Conservation (phyloP, 805 yeast species). For the Yarrowia divulgata region DNA sequence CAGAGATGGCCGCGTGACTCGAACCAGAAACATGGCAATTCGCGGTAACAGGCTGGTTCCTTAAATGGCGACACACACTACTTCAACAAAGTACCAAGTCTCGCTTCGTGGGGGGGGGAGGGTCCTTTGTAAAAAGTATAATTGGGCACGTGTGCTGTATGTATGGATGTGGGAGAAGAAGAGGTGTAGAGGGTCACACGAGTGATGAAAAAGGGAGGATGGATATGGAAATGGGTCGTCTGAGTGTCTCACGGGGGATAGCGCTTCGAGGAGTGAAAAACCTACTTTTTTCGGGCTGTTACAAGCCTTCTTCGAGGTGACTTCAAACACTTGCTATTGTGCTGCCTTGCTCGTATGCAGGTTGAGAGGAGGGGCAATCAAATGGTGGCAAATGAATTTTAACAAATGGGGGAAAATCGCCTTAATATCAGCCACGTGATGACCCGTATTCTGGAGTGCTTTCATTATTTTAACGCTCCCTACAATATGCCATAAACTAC, state of each 20-base stretch:
- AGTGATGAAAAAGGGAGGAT: background rate
- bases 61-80: too few relatives aligned
- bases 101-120: too few relatives aligned
- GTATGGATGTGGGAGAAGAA: background rate
- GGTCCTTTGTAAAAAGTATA: background rate
- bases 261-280: too few relatives aligned
- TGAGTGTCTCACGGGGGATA: background rate
- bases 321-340: background rate
- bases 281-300: background rate
- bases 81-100: too few relatives aligned
- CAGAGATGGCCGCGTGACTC: background rate
- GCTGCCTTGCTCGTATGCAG: background rate
- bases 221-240: background rate
- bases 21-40: background rate
- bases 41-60: too few relatives aligned
- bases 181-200: background rate
- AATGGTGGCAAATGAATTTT: too few relatives aligned
- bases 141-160: constrained; percentile 12
- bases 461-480: too few relatives aligned
- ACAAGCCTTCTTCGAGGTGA: background rate
- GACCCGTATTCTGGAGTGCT: too few relatives aligned
- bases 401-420: too few relatives aligned
- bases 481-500: too few relatives aligned
- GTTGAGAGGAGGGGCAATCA: background rate
- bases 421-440: too few relatives aligned